A percentile compares a stretch with the other conserved stretches of the same genome.
Evolutionary conservation across 78 protist genomes (phyloP).

Genomic region (Cavenderia fasciculata): DNA sequence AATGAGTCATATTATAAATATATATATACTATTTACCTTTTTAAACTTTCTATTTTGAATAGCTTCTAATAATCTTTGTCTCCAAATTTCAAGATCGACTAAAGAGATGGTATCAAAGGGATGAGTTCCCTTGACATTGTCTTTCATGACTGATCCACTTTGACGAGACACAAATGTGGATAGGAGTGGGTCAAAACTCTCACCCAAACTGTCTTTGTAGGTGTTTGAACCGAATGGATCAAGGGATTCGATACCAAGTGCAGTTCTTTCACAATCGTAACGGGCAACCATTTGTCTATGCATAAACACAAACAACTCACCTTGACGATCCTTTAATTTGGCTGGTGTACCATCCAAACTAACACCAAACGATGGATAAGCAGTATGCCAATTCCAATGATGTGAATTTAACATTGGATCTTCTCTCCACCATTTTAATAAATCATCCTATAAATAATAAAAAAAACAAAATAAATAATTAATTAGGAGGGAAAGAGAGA

Average conservation of each 20-base stretch:
- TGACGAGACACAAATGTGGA: constrained; percentile 13
- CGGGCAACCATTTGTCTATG: constrained; percentile 38
- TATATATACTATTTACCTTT: too few relatives aligned
- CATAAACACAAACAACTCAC: constrained; percentile 41
- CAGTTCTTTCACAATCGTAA: constrained; percentile 45
- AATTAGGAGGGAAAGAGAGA: too few relatives aligned
- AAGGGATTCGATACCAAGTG: not conserved
- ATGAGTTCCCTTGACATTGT: constrained; percentile 6
- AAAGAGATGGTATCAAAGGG: constrained; percentile 20
- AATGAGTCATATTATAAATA: too few relatives aligned
- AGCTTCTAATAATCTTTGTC: constrained; percentile 7
- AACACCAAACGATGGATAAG: constrained; percentile 40
- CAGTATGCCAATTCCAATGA: constrained; percentile 49
- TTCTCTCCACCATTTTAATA: constrained; percentile 40
- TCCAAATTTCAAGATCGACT: constrained; percentile 17
- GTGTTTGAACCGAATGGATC: constrained; percentile 22
- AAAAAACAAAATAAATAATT: too few relatives aligned
- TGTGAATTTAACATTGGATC: constrained; percentile 38
- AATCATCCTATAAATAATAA: not conserved
- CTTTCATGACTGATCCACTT: not conserved
- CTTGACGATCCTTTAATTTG: constrained; percentile 22
- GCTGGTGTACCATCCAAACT: constrained; percentile 18
- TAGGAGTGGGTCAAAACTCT: constrained; percentile 9
- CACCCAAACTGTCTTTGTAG: constrained; percentile 10
- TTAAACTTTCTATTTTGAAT: constrained; percentile 9